Percentiles rank a stretch among this genome's conserved stretches.
Evolutionary conservation across 2,329 filamentous ascomycete species (phyloP).

Genomic region (Phyllosticta paracitricarpa): DNA sequence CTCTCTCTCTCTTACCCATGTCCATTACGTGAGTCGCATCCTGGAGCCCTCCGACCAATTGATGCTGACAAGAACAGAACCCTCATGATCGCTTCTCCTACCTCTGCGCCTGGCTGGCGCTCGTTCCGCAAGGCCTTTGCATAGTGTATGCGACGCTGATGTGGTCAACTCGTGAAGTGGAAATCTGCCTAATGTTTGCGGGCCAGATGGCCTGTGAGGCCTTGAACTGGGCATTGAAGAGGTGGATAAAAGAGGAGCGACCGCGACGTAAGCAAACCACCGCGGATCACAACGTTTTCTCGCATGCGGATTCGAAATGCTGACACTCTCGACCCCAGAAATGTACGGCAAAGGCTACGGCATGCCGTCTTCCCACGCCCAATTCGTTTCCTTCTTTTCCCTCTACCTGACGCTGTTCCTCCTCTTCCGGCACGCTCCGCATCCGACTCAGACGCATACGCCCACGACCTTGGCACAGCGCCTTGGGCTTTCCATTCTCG

Average conservation of each 20-base stretch:
- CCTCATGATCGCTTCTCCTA: conserved; percentile 76
- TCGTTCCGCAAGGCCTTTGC: conserved; percentile 84
- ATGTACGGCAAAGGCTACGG: conserved; percentile 88
- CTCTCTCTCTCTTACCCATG: conserved; percentile 88
- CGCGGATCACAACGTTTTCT: background rate
- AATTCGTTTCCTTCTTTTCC: conserved; percentile 89
- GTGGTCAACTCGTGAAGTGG: conserved; percentile 82
- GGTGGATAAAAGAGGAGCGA: conserved; percentile 83
- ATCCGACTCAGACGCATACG: conserved; percentile 37
- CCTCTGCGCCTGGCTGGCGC: conserved; percentile 84
- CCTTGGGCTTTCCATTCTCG: conserved; percentile 37
- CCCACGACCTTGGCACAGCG: conserved; percentile 56
- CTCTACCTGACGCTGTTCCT: conserved; percentile 78
- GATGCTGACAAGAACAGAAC: conserved; percentile 49
- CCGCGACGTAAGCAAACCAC: conserved; percentile 55
- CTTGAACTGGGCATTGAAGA: conserved; percentile 81
- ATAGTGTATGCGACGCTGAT: conserved; percentile 83
- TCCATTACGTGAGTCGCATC: conserved; percentile 69
- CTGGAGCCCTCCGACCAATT: conserved; percentile 2
- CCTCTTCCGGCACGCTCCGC: conserved; percentile 57
- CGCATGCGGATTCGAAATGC: background rate
- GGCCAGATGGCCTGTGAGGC: conserved; percentile 89
- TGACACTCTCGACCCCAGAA: conserved; percentile 32
- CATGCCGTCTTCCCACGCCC: conserved; percentile 92
- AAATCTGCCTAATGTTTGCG: conserved; percentile 79